These are phyloP conservation scores for Aureobasidium leucospermi DNA, from an alignment of 2,329 filamentous ascomycete species.

Conservation along the genomic window DNA sequence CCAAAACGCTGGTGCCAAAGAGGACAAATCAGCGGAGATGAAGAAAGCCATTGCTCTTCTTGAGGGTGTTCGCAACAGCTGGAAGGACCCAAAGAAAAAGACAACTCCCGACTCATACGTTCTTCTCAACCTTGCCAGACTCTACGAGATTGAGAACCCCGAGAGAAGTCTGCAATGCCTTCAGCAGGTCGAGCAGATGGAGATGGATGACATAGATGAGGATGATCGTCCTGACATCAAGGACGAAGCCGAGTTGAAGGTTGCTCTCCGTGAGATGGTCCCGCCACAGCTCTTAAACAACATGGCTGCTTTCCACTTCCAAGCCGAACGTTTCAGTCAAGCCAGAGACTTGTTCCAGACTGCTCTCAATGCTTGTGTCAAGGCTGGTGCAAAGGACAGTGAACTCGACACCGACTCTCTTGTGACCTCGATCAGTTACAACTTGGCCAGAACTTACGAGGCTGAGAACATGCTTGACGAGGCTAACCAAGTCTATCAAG, in stretches of 20 bases:
- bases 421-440: conserved; percentile 94
- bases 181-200: conserved; percentile 84
- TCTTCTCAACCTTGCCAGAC: conserved; percentile 78
- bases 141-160: conserved; percentile 79
- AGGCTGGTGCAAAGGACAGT: conserved; percentile 63
- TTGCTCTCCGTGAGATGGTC: conserved; percentile 64
- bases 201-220: conserved; percentile 68
- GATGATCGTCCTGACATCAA: conserved; percentile 53
- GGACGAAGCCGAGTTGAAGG: conserved; percentile 29
- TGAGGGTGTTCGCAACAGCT: conserved; percentile 75
- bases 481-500: conserved; percentile 82
- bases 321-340: conserved; percentile 70
- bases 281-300: conserved; percentile 94
- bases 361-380: conserved; percentile 81
- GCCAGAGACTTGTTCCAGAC: conserved; percentile 86
- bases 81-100: conserved; percentile 89
- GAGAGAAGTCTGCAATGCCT: conserved; percentile 91
- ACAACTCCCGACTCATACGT: conserved; percentile 76
- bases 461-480: conserved; percentile 72
- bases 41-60: conserved; percentile 82
- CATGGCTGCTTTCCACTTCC: conserved; percentile 91
- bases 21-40: conserved; percentile 77
- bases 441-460: conserved; percentile 89
- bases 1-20: conserved; percentile 63
- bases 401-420: conserved; percentile 80